A percentile compares a stretch with the other conserved stretches of the same genome.
phyloP scores from a whole-genome alignment of 441 rosid genomes.

The Euphorbia celastroides region DNA sequence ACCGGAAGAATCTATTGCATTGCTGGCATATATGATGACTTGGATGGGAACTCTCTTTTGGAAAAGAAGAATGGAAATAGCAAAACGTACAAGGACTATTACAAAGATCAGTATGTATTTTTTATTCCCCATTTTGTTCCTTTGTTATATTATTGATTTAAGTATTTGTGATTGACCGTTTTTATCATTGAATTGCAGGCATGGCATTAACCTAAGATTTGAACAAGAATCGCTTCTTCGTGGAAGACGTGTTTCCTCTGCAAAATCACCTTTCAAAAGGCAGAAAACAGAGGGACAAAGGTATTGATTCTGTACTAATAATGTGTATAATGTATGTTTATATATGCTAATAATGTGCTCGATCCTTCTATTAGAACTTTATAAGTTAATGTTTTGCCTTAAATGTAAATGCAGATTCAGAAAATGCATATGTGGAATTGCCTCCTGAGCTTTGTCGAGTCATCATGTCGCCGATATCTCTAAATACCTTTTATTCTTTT shows the following conservation, averaged over 20 bases:
- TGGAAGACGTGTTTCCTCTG: slow-evolving; percentile 53
- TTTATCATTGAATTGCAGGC: slow-evolving; percentile 35
- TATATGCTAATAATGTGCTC: no score
- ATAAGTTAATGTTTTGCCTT: no score
- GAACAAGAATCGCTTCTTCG: slow-evolving; percentile 38
- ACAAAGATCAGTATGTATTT: slow-evolving; percentile 35
- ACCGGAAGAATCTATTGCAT: slow-evolving; percentile 58
- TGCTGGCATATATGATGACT: slow-evolving; percentile 32
- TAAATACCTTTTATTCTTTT: slow-evolving; percentile 63
- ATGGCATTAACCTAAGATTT: slow-evolving; percentile 38
- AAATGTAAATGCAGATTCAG: slow-evolving; percentile 38
- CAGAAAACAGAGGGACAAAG: slow-evolving; percentile 52
- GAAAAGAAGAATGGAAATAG: slow-evolving; percentile 33
- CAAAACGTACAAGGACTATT: slow-evolving; percentile 51
- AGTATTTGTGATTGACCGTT: slow-evolving; percentile 2
- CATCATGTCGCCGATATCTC: slow-evolving; percentile 28
- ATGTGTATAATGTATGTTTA: neutral
- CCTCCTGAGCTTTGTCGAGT: slow-evolving; percentile 85
- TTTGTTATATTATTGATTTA: slow-evolving; percentile 2
- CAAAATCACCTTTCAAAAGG: slow-evolving; percentile 41
- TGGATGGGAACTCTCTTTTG: slow-evolving; percentile 49
- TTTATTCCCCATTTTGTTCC: neutral
- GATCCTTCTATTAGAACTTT: no score
- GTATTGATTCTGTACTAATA: slow-evolving; percentile 18
- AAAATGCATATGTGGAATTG: slow-evolving; percentile 51